phyloP scores from a whole-genome alignment of 2,329 filamentous ascomycete species.

The Cercospora berteroae region DNA sequence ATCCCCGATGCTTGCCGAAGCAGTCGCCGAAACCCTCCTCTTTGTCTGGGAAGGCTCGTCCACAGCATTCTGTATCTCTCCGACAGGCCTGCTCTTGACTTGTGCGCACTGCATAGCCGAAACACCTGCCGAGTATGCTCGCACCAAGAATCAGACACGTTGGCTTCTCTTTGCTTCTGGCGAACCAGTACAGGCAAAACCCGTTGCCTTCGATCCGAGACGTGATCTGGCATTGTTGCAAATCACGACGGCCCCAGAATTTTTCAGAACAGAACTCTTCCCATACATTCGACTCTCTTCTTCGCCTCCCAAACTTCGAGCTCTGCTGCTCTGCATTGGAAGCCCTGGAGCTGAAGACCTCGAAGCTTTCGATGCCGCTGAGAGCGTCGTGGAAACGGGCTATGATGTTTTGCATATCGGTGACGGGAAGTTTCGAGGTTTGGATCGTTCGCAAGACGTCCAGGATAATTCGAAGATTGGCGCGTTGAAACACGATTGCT shows the following conservation, averaged over 20 bases:
- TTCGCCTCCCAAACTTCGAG: slow-evolving; percentile 18
- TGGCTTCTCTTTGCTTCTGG: slow-evolving; percentile 50
- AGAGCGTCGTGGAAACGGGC: slow-evolving; percentile 39
- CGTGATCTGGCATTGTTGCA: slow-evolving; percentile 51
- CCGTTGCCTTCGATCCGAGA: slow-evolving; percentile 43
- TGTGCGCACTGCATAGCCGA: slow-evolving; percentile 55
- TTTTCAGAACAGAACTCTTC: slow-evolving; percentile 16
- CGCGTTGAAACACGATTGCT: slow-evolving; percentile 53
- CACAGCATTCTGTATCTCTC: slow-evolving; percentile 52
- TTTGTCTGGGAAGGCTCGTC: slow-evolving; percentile 53
- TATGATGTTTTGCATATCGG: slow-evolving; percentile 53
- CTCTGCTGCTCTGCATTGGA: slow-evolving; percentile 40
- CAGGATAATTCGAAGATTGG: slow-evolving; percentile 56
- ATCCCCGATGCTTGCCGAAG: background rate
- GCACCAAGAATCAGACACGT: slow-evolving; percentile 13
- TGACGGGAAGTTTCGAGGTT: slow-evolving; percentile 45
- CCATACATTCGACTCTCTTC: slow-evolving; percentile 21
- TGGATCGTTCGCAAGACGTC: slow-evolving; percentile 41
- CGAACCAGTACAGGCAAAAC: slow-evolving; percentile 41
- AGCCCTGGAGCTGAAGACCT: slow-evolving; percentile 48
- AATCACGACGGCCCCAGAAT: slow-evolving; percentile 38
- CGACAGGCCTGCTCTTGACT: slow-evolving; percentile 48
- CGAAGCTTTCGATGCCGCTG: slow-evolving; percentile 35
- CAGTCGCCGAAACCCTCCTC: slow-evolving; percentile 39
- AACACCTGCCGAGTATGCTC: slow-evolving; percentile 37